Percentiles rank a stretch among this genome's conserved stretches.
These are phyloP conservation scores for Smittium culicis DNA, from an alignment of 371 early-diverging fungal genomes.

Conservation along the genomic window DNA sequence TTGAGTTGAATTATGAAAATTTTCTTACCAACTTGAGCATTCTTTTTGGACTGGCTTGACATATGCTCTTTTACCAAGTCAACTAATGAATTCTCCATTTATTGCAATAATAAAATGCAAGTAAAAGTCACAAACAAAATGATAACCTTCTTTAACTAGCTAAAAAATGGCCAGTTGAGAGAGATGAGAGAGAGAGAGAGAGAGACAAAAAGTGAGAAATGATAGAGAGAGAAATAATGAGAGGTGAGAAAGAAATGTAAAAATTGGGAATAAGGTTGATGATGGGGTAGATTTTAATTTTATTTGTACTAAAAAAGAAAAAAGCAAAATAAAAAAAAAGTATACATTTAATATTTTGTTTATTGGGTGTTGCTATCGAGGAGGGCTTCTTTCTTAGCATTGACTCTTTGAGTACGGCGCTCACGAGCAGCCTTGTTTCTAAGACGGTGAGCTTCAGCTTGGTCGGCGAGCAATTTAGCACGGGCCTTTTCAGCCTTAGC, in stretches of 20 bases:
- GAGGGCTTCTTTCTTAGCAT: constrained; percentile 75
- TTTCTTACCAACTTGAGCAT: neutral
- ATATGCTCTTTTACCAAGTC: constrained; percentile 6
- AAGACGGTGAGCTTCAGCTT: constrained; percentile 96
- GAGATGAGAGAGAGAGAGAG: no score
- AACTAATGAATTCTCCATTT: neutral
- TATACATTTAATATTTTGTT: neutral
- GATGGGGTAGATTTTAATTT: neutral
- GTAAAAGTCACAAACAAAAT: no score
- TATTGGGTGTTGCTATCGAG: constrained; percentile 32
- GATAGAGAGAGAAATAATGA: neutral
- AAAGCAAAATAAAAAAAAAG: constrained; percentile 1
- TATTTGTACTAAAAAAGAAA: neutral
- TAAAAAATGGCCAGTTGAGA: no score
- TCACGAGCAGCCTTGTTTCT: constrained; percentile 93
- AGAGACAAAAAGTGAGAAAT: no score
- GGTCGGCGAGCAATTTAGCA: constrained; percentile 87
- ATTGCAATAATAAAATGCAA: neutral
- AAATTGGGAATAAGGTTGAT: neutral
- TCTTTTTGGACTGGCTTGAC: neutral
- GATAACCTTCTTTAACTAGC: no score
- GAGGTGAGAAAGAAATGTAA: neutral
- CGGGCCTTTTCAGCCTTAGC: constrained; percentile 98
- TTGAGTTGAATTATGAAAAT: no score
- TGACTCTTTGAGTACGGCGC: constrained; percentile 73